phyloP scores from a whole-genome alignment of 306 rosid genomes.

The Morella rubra region DNA sequence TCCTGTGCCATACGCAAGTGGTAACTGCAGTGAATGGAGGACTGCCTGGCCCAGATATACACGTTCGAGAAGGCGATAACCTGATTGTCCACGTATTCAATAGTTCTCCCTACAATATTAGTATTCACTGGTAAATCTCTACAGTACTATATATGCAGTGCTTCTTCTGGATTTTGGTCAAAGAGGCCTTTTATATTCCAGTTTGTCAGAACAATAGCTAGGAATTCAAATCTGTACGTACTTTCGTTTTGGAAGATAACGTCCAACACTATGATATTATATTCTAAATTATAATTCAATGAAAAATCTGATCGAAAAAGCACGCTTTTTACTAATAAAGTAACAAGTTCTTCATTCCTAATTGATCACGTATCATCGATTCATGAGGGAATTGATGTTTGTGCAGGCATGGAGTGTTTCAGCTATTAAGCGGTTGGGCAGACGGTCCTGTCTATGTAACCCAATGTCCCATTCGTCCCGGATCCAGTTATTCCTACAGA shows the following conservation, averaged over 20 bases:
- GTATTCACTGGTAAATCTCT: constrained; percentile 40
- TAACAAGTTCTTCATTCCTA: not conserved
- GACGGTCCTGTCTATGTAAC: constrained; percentile 71
- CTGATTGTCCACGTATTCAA: constrained; percentile 44
- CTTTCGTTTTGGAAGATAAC: too few species aligned
- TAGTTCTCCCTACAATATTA: constrained; percentile 39
- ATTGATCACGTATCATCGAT: not conserved
- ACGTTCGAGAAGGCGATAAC: constrained; percentile 35
- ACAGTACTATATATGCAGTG: too few species aligned
- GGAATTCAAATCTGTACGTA: too few species aligned
- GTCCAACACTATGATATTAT: too few species aligned
- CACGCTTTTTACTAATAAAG: too few species aligned
- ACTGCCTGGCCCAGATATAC: constrained; percentile 43
- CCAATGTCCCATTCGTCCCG: constrained; percentile 62
- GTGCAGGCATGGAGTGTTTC: constrained; percentile 71
- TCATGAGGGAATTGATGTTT: not conserved
- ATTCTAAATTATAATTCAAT: too few species aligned
- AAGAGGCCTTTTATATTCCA: too few species aligned
- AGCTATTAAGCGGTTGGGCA: constrained; percentile 56
- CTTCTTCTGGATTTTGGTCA: too few species aligned
- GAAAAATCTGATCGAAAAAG: too few species aligned
- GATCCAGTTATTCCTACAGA: constrained; percentile 41
- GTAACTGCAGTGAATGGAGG: constrained; percentile 41
- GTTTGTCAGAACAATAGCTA: too few species aligned
- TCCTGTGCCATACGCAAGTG: constrained; percentile 31